phyloP scores from a whole-genome alignment of 1,284 basidiomycete genomes.

The Irpex rosettiformis region DNA sequence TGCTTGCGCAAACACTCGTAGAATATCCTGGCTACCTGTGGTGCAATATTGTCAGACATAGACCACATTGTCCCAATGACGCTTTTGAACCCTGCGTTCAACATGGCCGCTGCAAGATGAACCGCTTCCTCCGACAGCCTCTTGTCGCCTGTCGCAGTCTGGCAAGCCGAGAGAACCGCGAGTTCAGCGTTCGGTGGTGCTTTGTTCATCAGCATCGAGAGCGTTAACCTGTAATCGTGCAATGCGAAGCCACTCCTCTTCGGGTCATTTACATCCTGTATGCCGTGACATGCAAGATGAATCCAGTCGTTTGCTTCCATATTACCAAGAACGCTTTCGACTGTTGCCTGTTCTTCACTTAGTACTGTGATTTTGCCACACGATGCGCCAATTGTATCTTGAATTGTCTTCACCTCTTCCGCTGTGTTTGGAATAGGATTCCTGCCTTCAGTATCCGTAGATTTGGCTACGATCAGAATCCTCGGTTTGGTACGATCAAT shows the following conservation, averaged over 20 bases:
- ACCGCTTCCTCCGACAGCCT: constrained; percentile 28
- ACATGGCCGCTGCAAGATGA: constrained; percentile 33
- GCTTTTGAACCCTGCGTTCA: constrained; percentile 31
- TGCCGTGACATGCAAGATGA: constrained; percentile 25
- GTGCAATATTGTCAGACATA: constrained; percentile 7
- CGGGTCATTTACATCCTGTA: constrained; percentile 14
- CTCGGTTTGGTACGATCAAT: neutral
- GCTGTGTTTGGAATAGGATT: constrained; percentile 22
- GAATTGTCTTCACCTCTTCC: constrained; percentile 13
- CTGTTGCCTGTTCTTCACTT: constrained; percentile 5
- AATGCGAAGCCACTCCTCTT: constrained; percentile 26
- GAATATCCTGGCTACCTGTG: neutral
- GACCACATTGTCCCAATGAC: constrained; percentile 40
- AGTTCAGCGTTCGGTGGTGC: constrained; percentile 28
- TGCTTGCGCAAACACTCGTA: neutral
- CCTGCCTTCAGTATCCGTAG: neutral
- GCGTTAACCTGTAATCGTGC: constrained; percentile 20
- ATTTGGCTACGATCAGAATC: neutral
- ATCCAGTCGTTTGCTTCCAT: constrained; percentile 24
- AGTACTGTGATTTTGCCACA: neutral
- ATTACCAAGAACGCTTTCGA: constrained; percentile 12
- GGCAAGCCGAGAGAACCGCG: constrained; percentile 34
- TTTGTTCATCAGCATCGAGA: constrained; percentile 26
- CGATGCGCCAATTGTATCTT: neutral
- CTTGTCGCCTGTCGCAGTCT: constrained; percentile 17